Conservation (phyloP, 2,329 filamentous ascomycete genomes). For the Fragosphaeria purpurea region DNA sequence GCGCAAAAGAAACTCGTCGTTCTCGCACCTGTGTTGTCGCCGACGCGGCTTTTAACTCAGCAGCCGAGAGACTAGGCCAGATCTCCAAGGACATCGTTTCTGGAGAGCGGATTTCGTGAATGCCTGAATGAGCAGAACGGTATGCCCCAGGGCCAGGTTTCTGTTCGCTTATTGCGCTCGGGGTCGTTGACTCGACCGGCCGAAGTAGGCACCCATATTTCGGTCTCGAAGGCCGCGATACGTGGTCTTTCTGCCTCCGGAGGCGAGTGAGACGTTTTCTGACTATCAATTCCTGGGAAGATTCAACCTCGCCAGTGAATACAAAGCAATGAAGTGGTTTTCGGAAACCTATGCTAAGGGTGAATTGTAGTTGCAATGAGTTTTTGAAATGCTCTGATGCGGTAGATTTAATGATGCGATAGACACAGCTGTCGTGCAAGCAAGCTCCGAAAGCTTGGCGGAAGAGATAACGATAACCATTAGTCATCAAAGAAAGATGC, state of each 20-base stretch:
- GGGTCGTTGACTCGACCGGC: neutral
- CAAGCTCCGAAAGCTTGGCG: no score
- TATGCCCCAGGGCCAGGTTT: neutral
- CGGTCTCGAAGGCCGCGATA: neutral
- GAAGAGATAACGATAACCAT: neutral
- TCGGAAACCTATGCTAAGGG: no score
- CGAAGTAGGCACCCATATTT: constrained; percentile 17
- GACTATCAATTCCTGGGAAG: neutral
- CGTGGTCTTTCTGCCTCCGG: neutral
- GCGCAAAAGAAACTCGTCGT: neutral
- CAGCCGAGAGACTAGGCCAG: constrained; percentile 44
- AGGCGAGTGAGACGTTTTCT: neutral
- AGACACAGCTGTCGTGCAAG: no score
- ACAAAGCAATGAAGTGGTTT: no score
- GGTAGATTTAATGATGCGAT: no score
- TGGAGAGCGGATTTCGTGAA: constrained; percentile 6
- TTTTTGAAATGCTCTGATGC: no score
- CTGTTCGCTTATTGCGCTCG: constrained; percentile 12
- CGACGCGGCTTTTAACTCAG: constrained; percentile 39
- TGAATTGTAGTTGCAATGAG: no score
- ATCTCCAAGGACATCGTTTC: constrained; percentile 44
- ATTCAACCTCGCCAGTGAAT: no score
- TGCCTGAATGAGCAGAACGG: constrained; percentile 8
- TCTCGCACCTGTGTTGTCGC: constrained; percentile 40
- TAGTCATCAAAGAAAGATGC: neutral